These are phyloP conservation scores for Domatiomyces globalis DNA, from an alignment of 2,329 filamentous ascomycete genomes.

Conservation along the genomic window DNA sequence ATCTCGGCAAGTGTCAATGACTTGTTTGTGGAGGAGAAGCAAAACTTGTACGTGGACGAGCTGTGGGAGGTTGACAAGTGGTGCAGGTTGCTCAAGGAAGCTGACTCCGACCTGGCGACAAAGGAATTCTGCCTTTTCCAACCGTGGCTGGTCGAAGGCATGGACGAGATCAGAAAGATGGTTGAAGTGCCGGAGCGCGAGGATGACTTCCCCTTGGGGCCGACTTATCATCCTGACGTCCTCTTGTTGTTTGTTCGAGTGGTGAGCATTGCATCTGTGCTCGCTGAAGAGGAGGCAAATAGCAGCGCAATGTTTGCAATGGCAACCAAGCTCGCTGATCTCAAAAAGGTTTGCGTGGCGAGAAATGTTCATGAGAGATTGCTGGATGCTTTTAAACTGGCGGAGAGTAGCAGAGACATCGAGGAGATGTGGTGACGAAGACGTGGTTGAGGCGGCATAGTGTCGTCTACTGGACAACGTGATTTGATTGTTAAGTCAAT, in stretches of 20 bases:
- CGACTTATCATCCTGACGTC: constrained; percentile 52
- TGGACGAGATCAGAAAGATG: constrained; percentile 21
- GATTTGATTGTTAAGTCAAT: background rate
- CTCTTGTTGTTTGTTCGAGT: constrained; percentile 38
- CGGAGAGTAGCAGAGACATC: background rate
- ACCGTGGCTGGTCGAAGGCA: constrained; percentile 39
- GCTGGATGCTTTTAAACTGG: background rate
- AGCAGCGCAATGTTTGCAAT: background rate
- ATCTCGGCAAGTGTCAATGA: constrained; percentile 34
- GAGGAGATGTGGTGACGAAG: too few relatives aligned
- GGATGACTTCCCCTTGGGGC: constrained; percentile 40
- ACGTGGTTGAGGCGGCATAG: too few relatives aligned
- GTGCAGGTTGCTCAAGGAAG: constrained; percentile 36
- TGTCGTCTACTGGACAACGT: background rate
- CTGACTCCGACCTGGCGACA: background rate
- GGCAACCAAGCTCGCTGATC: background rate
- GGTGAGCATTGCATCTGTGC: constrained; percentile 24
- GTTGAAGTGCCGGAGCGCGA: constrained; percentile 23
- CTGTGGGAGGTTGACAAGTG: constrained; percentile 60
- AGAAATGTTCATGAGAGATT: background rate
- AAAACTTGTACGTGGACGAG: constrained; percentile 85
- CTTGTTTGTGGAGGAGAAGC: constrained; percentile 78
- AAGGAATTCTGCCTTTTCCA: constrained; percentile 10
- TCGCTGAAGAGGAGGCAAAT: constrained; percentile 17
- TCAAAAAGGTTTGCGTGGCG: background rate